phyloP scores from a whole-genome alignment of 139 green algal genomes.

The Haematococcus lacustris region DNA sequence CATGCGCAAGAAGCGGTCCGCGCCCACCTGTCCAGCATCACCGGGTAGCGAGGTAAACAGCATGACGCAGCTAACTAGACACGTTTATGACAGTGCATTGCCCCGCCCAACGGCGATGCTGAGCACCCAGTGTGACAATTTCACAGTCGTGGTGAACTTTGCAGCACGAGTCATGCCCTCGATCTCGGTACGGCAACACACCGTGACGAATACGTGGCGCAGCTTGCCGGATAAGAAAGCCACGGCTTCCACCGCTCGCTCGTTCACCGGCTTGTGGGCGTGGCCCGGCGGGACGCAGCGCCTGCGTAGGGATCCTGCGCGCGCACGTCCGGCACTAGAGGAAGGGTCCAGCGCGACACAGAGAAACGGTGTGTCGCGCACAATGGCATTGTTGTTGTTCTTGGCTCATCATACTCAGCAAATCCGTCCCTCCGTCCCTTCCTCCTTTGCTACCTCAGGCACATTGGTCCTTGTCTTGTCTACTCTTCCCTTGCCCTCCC shows the following conservation, averaged over 20 bases:
- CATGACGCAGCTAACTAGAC: too few relatives aligned
- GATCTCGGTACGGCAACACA: slow-evolving; percentile 23
- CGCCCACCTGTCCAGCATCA: slow-evolving; percentile 36
- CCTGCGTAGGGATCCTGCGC: not conserved
- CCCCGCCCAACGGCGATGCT: slow-evolving; percentile 24
- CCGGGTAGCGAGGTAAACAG: slow-evolving; percentile 27
- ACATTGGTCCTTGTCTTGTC: too few relatives aligned
- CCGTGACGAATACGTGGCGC: slow-evolving; percentile 27
- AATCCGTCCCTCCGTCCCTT: too few relatives aligned
- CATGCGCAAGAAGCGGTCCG: slow-evolving; percentile 32
- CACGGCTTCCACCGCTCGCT: slow-evolving; percentile 38
- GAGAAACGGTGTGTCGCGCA: too few relatives aligned
- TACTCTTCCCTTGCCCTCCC: too few relatives aligned
- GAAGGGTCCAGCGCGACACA: not conserved
- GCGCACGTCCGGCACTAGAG: not conserved
- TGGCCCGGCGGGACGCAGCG: slow-evolving; percentile 7
- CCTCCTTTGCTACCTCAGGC: too few relatives aligned
- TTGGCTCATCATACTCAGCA: too few relatives aligned
- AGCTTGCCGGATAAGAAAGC: slow-evolving; percentile 32
- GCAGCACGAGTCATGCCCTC: slow-evolving; percentile 17
- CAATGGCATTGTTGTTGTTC: too few relatives aligned
- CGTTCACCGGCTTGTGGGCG: slow-evolving; percentile 28
- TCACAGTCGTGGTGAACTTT: slow-evolving; percentile 17
- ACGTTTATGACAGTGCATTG: slow-evolving; percentile 23
- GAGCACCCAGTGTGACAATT: too few relatives aligned